Base-by-base conservation (phyloP, 2,329 filamentous ascomycete genomes). In the Botrytis paeoniae region DNA sequence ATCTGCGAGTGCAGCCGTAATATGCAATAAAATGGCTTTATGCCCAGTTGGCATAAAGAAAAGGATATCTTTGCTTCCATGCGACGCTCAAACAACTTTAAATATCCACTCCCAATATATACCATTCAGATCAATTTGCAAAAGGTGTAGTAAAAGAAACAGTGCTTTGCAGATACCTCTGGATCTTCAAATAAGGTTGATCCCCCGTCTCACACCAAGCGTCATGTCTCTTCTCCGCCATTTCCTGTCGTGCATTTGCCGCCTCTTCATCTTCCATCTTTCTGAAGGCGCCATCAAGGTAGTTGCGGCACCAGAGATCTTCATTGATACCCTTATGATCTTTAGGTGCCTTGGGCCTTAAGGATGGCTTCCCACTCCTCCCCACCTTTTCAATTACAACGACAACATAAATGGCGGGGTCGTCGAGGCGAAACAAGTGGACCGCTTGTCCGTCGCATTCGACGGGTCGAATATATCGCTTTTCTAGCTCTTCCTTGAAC, bases 401-500 rank as follows among this genome's bases (percentile, higher is more conserved):
- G 7, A 64, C 39, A 39, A 54, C 37, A 43, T 43, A 73, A 4
- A 51, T 29, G n/a, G 43, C 18, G 29, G n/a, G 39, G 32, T 69
- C n/a, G 32, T 72, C 63, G 4, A 69, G 22, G 16, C n/a, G 51
- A 39, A 69, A 60, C 16, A 72, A n/a, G 62, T 69, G 39, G n/a
- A 16, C 7, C 18, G 35, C 37, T 35, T 25, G 10, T 9, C 39
- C 35, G 9, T 37, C n/a, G 9, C 37, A 8, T 39, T 57, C 14
- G 51, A 57, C 16, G 51, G 51, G 51, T 18, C 16, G n/a, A 8
- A 74, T 18, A 29, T 48, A 70, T 51, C 76, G 69, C 8, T 54
- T 37, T 22, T 73, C 32, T 37, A 78, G 45, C 51, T 78, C 77
- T 1, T 62, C 65, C 18, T 43, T 69, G 60, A 78, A 75, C 60